Base-by-base conservation (phyloP, 2,329 filamentous ascomycete species). In the Colletotrichum cuscutae region DNA sequence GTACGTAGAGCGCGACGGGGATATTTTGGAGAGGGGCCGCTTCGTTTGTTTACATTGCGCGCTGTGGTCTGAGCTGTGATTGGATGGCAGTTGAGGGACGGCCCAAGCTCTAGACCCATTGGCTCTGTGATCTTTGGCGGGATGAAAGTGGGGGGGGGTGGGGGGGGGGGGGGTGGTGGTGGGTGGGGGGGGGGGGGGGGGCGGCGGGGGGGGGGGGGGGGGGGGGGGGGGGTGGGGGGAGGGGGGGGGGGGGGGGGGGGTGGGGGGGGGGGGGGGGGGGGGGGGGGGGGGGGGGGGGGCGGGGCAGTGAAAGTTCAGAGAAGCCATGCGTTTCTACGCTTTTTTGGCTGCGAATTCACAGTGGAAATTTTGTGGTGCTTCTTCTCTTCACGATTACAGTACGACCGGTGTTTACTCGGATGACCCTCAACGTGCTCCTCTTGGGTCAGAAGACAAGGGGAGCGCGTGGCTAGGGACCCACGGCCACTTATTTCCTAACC, bases 21-120 rank as follows among this genome's bases (percentile, higher is more conserved):
- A 56, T 57, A 19, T 52, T 53, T 46, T 35, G 65, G 66, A 49
- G 71, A 73, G 67, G 71, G 71, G 70, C n/a, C 68, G 11, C 57
- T 65, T 65, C 65, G 58, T 73, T 73, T 73, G 71, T 73, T 73
- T 73, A 73, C 71, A 71, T 73, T 72, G 66, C 54, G 57, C 42
- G 53, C 30, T 9, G 46, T 15, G 32, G 7, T 32, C 26, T 30
- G 13, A 52, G 37, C 28, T 62, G 46, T 57, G 60, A 73, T 73
- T 73, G 71, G 71, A 30, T 35, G 19, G 19, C 24, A 26, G n/a
- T 49, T n/a, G 7, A 24, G 1, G 22, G 54, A 57, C 52, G 67
- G 60, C 57, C 60, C 61, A 71, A 73, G 66, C 71, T 71, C 67
- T 67, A 19, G 30, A 65, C 53, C 42, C 65, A 42, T 11, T 24